Base-by-base conservation (phyloP, 148 eudicot genomes). In the Chenopodium album region DNA sequence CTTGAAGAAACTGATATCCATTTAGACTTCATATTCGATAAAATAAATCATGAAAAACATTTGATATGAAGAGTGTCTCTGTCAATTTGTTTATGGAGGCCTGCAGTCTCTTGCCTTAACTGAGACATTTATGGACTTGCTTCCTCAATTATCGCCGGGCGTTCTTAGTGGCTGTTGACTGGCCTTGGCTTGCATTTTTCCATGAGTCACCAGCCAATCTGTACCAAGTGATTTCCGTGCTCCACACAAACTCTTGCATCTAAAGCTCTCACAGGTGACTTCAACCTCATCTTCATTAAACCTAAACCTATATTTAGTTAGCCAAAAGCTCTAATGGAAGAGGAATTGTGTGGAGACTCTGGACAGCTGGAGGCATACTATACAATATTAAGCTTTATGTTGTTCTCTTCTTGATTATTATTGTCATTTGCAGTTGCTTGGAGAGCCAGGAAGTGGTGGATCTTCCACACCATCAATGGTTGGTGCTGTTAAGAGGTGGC, bases 381-480 rank as follows among this genome's bases (percentile, higher is more conserved):
- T 37, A 44, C 31, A 7, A 23, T 69, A 47, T 41, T 29, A 50
- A 66, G 63, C 72, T n/a, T 66, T 59, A 31, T 66, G 11, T 46
- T 50, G 44, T 75, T 28, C 31, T 78, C 52, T 76, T 34, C 20
- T 64, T 59, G 80, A 44, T 66, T 17, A 72, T 31, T 78, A 73
- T 79, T 84, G 63, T 78, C 56, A 74, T 75, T 89, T 85, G 65
- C 86, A 94, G 99, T 85, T 94, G 84, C 92, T 97, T 13, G 99
- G 99, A 85, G 99, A 97, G 80, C 99, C 98, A 32, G 99, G 99
- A 89, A 78, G 87, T 79, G 99, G 99, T 46, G 99, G 99, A 76
- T 97, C 99, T 77, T 94, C 99, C 82, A 96, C 99, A 29, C 98
- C 98, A 64, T 97, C 99, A 77, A 97, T 94, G 99, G 98, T 97